Percentiles rank a stretch among this genome's conserved stretches.
phyloP scores from a whole-genome alignment of 495 filamentous ascomycete genomes.

The Xylaria grammica region DNA sequence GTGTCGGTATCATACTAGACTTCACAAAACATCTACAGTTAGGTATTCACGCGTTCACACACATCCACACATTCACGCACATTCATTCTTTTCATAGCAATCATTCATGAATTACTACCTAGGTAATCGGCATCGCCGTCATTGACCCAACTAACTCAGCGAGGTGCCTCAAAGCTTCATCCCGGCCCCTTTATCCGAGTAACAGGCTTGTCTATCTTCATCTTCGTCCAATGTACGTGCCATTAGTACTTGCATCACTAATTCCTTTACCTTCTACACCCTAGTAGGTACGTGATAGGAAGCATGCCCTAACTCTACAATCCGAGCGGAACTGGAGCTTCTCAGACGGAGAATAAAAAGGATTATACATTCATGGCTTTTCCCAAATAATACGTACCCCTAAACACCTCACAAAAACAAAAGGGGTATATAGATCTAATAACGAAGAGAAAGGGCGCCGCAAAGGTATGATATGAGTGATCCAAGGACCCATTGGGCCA shows the following conservation, averaged over 20 bases:
- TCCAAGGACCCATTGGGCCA: constrained; percentile 34
- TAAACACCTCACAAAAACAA: constrained; percentile 37
- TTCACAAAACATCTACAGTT: no score
- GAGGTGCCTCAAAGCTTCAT: neutral
- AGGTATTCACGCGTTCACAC: no score
- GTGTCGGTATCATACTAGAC: no score
- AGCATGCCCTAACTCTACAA: constrained; percentile 21
- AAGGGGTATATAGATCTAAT: constrained; percentile 51
- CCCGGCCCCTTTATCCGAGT: no score
- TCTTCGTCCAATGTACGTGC: no score
- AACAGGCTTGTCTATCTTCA: no score
- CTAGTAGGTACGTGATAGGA: constrained; percentile 11
- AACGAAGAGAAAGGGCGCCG: constrained; percentile 45
- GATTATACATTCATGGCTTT: constrained; percentile 40
- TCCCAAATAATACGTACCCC: constrained; percentile 33
- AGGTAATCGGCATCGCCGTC: neutral
- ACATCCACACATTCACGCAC: no score
- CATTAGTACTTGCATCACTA: no score
- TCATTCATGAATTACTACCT: constrained; percentile 11
- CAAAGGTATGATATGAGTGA: constrained; percentile 23
- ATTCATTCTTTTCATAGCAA: neutral
- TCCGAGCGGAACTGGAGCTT: constrained; percentile 24
- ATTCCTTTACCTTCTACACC: no score
- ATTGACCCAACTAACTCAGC: neutral
- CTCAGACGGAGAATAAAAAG: constrained; percentile 26